These are phyloP conservation scores for Hypholoma fasciculare DNA, from an alignment of 768 basidiomycete genomes.

Conservation along the genomic window DNA sequence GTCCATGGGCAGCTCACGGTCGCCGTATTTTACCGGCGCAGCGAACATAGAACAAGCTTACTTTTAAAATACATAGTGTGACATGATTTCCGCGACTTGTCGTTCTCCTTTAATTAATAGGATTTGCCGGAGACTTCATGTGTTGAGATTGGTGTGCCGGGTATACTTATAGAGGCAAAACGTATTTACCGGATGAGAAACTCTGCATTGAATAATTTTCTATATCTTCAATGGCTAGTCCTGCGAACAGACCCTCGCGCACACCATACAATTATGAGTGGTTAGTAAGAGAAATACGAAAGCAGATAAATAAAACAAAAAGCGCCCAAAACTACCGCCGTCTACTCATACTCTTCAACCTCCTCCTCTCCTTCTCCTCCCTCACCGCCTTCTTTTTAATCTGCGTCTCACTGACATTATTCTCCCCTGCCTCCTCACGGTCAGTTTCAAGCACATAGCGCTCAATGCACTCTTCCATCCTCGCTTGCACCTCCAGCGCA, in stretches of 20 bases:
- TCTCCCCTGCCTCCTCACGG: constrained; percentile 53
- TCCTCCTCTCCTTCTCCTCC: constrained; percentile 42
- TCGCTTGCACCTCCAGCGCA: constrained; percentile 46
- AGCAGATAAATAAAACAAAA: background rate
- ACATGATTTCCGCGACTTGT: too few relatives aligned
- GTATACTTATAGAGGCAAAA: too few relatives aligned
- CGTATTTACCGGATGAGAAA: background rate
- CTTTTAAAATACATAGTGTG: too few relatives aligned
- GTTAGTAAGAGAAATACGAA: background rate
- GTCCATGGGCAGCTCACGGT: background rate
- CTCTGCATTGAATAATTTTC: background rate
- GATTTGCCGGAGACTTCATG: background rate
- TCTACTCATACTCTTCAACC: constrained; percentile 31
- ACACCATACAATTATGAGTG: too few relatives aligned
- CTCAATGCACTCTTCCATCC: constrained; percentile 75
- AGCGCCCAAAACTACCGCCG: background rate
- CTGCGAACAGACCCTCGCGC: too few relatives aligned
- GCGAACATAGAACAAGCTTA: too few relatives aligned
- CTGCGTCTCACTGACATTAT: constrained; percentile 68
- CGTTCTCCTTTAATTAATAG: too few relatives aligned
- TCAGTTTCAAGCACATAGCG: constrained; percentile 43
- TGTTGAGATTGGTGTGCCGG: background rate
- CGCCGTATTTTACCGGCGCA: background rate
- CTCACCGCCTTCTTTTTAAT: constrained; percentile 53
- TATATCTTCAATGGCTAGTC: background rate